These are phyloP conservation scores for Combretum micranthum DNA, from an alignment of 345 rosid species.

Conservation along the genomic window DNA sequence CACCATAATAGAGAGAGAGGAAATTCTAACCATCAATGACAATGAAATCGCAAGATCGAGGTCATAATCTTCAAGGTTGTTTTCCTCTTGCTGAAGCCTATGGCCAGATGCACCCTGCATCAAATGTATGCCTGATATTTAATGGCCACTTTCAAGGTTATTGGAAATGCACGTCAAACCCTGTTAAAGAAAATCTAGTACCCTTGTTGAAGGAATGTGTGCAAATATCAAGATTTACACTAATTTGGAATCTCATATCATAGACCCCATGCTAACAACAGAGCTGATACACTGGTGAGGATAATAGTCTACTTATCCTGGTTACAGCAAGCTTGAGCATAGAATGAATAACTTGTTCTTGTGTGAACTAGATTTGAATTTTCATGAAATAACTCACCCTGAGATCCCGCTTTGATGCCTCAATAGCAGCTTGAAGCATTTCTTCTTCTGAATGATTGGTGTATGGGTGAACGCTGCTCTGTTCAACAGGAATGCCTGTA, in stretches of 20 bases:
- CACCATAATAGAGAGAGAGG: slow-evolving; percentile 3
- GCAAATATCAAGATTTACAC: too few relatives aligned
- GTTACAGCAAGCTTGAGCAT: background rate
- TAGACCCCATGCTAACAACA: too few relatives aligned
- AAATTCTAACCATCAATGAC: slow-evolving; percentile 61
- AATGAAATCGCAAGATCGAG: slow-evolving; percentile 65
- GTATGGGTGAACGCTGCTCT: slow-evolving; percentile 22
- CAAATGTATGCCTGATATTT: background rate
- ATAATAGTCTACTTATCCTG: too few relatives aligned
- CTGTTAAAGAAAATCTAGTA: too few relatives aligned
- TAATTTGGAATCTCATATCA: too few relatives aligned
- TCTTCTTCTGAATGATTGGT: slow-evolving; percentile 49
- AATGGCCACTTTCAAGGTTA: too few relatives aligned
- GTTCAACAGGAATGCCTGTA: slow-evolving; percentile 22
- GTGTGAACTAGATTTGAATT: slow-evolving; percentile 4
- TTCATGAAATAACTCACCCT: slow-evolving; percentile 11
- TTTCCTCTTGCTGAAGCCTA: slow-evolving; percentile 28
- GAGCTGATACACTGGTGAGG: too few relatives aligned
- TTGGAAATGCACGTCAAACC: too few relatives aligned
- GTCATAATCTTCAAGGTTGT: slow-evolving; percentile 55
- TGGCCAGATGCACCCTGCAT: slow-evolving; percentile 39
- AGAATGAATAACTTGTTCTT: slow-evolving; percentile 3
- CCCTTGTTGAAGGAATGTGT: too few relatives aligned
- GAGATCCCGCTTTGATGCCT: slow-evolving; percentile 64
- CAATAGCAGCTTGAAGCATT: slow-evolving; percentile 70